phyloP scores from a whole-genome alignment of 2,329 filamentous ascomycete species.

The Trichothecium roseum region DNA sequence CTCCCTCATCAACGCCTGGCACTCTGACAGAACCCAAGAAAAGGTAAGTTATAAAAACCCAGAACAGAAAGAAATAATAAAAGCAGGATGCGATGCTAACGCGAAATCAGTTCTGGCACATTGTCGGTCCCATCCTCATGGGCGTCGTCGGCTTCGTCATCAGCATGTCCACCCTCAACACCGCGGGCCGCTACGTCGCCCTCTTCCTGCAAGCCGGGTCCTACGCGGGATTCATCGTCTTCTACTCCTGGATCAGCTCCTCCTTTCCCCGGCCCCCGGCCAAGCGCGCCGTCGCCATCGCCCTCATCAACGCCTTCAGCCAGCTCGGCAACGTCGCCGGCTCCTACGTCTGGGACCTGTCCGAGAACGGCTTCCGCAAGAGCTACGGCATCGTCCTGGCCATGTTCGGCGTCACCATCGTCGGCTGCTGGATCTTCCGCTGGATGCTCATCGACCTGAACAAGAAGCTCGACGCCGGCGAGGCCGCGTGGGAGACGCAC shows the following conservation, averaged over 20 bases:
- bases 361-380: slow-evolving; percentile 49
- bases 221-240: slow-evolving; percentile 48
- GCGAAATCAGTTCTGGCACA: slow-evolving; percentile 42
- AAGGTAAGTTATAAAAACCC: slow-evolving; percentile 24
- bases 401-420: slow-evolving; percentile 51
- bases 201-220: slow-evolving; percentile 48
- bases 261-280: slow-evolving; percentile 48
- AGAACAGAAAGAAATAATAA: neutral
- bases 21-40: slow-evolving; percentile 44
- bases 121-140: slow-evolving; percentile 38
- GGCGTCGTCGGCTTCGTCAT: slow-evolving; percentile 50
- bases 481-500: slow-evolving; percentile 25
- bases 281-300: slow-evolving; percentile 50
- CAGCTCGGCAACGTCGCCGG: slow-evolving; percentile 51
- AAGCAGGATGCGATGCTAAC: neutral
- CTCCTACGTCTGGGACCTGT: slow-evolving; percentile 51
- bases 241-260: slow-evolving; percentile 48
- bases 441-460: slow-evolving; percentile 35
- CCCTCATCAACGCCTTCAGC: slow-evolving; percentile 48
- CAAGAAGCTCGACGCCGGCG: slow-evolving; percentile 32
- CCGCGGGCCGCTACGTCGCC: slow-evolving; percentile 47
- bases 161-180: slow-evolving; percentile 45
- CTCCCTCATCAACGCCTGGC: slow-evolving; percentile 44
- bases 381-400: slow-evolving; percentile 54
- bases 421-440: slow-evolving; percentile 39